phyloP scores from a whole-genome alignment of 495 filamentous ascomycete genomes.

The Lophium mytilinum region DNA sequence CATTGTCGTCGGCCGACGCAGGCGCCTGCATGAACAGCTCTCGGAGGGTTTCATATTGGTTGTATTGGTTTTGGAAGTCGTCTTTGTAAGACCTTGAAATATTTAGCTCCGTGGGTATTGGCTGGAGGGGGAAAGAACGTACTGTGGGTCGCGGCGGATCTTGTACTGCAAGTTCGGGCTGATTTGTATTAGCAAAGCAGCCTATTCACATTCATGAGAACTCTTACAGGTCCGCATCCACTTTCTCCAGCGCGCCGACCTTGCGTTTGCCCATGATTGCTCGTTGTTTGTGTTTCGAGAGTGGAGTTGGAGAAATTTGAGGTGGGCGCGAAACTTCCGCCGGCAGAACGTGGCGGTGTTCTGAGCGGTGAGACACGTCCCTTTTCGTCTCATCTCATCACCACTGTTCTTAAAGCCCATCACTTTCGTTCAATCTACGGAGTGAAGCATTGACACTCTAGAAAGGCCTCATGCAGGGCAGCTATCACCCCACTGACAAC shows the following conservation, averaged over 20 bases:
- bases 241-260: slow-evolving; percentile 84
- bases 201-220: slow-evolving; percentile 3
- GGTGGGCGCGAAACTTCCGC: no score
- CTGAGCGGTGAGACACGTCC: no score
- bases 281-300: no score
- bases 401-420: no score
- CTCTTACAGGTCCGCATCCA: slow-evolving; percentile 74
- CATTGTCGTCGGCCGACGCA: slow-evolving; percentile 61
- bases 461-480: no score
- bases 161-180: slow-evolving; percentile 84
- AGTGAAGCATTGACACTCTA: no score
- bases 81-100: slow-evolving; percentile 59
- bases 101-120: slow-evolving; percentile 23
- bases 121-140: slow-evolving; percentile 30
- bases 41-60: slow-evolving; percentile 81
- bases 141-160: slow-evolving; percentile 74
- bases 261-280: slow-evolving; percentile 69
- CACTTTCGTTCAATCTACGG: no score
- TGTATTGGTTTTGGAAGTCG: slow-evolving; percentile 82
- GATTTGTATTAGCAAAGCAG: slow-evolving; percentile 7
- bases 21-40: slow-evolving; percentile 85
- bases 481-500: no score
- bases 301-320: no score
- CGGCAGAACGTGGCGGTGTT: no score
- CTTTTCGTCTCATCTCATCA: no score